Evolutionary conservation across 2,329 filamentous ascomycete genomes (phyloP).

Genomic region (Akanthomyces dipterigenus): DNA sequence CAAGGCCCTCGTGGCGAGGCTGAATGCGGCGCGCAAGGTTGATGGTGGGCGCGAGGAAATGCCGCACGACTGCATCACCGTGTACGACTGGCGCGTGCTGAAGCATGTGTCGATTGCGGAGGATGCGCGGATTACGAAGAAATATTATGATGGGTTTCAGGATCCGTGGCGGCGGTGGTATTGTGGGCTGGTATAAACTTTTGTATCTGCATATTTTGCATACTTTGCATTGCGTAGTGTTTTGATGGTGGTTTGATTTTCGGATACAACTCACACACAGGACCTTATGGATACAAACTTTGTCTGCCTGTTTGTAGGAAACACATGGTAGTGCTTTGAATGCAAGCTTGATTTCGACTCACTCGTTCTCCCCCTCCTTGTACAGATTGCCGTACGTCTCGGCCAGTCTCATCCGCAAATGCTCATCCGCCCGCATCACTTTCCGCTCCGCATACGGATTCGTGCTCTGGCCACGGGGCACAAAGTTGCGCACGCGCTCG

Average conservation of each 20-base stretch:
- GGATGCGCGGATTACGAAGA: conserved; percentile 21
- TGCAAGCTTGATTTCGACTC: not conserved
- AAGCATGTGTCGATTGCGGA: conserved; percentile 35
- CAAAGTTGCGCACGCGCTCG: conserved; percentile 41
- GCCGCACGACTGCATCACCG: conserved; percentile 29
- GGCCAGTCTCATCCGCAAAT: conserved; percentile 53
- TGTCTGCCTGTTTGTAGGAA: too few species aligned
- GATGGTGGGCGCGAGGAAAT: conserved; percentile 18
- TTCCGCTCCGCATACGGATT: conserved; percentile 47
- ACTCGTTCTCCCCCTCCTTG: conserved; percentile 28
- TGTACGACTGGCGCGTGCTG: conserved; percentile 43
- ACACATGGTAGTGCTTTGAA: too few species aligned
- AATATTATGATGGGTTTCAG: conserved; percentile 28
- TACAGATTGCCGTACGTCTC: conserved; percentile 54
- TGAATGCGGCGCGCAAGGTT: conserved; percentile 25
- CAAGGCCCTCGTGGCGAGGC: conserved; percentile 24
- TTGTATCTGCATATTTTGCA: not conserved
- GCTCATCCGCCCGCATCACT: conserved; percentile 57
- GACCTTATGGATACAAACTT: too few species aligned
- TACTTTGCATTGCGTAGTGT: not conserved
- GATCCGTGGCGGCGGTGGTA: conserved; percentile 40
- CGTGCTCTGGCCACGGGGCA: conserved; percentile 25
- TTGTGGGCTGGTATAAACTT: conserved; percentile 32
- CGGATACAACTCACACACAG: not conserved
- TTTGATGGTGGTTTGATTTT: not conserved